These are phyloP conservation scores for Penicillium occitanis DNA, from an alignment of 2,329 filamentous ascomycete genomes.

Conservation along the genomic window DNA sequence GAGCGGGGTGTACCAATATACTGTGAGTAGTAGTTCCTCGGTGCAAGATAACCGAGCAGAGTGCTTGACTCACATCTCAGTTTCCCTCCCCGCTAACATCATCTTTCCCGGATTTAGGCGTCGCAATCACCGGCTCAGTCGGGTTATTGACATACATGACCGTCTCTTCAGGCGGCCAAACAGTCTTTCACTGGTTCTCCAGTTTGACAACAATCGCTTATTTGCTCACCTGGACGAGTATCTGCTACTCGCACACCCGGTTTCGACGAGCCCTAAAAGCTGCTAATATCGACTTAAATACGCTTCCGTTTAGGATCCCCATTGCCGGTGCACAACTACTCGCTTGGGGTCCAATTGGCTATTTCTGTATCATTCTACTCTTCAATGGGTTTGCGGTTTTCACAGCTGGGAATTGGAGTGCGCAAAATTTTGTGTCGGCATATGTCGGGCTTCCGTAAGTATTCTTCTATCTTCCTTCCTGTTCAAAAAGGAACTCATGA, in stretches of 20 bases:
- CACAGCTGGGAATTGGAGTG: too few relatives aligned
- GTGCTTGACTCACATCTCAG: neutral
- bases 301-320: too few relatives aligned
- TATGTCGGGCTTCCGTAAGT: too few relatives aligned
- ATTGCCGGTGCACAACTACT: too few relatives aligned
- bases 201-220: conserved; percentile 67
- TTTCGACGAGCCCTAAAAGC: conserved; percentile 4
- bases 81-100: neutral
- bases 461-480: too few relatives aligned
- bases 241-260: conserved; percentile 11
- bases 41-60: neutral
- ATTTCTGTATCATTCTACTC: too few relatives aligned
- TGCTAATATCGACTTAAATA: conserved; percentile 3
- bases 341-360: too few relatives aligned
- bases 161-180: conserved; percentile 49
- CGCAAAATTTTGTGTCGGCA: too few relatives aligned
- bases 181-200: conserved; percentile 71
- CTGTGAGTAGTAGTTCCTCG: neutral
- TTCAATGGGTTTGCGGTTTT: too few relatives aligned
- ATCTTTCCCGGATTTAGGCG: neutral
- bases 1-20: conserved; percentile 51
- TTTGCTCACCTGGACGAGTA: conserved; percentile 64
- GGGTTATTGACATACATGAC: conserved; percentile 63
- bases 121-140: neutral
- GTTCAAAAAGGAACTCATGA: too few relatives aligned